phyloP scores from a whole-genome alignment of 176 grass and related monocot species.

The Eragrostis curvula region DNA sequence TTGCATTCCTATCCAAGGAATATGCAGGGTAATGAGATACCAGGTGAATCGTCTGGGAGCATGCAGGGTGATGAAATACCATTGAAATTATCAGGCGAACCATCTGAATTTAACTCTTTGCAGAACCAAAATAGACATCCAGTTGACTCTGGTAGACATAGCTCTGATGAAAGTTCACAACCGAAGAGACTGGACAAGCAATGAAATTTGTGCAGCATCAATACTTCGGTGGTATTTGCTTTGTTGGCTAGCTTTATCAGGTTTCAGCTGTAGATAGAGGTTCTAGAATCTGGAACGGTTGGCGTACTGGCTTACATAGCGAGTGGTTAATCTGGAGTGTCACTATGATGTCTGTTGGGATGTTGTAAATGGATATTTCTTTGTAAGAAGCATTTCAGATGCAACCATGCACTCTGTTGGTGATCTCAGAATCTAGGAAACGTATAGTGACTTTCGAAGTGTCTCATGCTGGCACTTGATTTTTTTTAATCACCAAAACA shows the following conservation, averaged over 20 bases:
- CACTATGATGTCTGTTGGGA: neutral
- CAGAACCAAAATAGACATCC: slow-evolving; percentile 30
- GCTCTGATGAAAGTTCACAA: slow-evolving; percentile 31
- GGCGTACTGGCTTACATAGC: neutral
- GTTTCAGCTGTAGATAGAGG: slow-evolving; percentile 44
- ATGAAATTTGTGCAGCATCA: slow-evolving; percentile 25
- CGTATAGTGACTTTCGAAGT: neutral
- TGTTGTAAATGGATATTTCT: slow-evolving; percentile 45
- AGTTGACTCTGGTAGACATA: slow-evolving; percentile 26
- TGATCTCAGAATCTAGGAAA: neutral
- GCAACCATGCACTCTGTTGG: neutral
- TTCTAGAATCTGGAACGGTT: slow-evolving; percentile 15
- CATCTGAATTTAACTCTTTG: slow-evolving; percentile 18
- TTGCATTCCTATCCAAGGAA: slow-evolving; percentile 29
- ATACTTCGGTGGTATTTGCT: neutral
- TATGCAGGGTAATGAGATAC: slow-evolving; percentile 27
- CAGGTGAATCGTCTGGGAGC: slow-evolving; percentile 1
- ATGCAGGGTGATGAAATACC: slow-evolving; percentile 15
- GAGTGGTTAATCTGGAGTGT: neutral
- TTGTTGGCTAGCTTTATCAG: slow-evolving; percentile 28
- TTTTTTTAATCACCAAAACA: neutral
- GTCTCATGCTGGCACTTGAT: neutral
- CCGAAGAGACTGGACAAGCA: slow-evolving; percentile 34
- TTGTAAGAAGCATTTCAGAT: too few species aligned
- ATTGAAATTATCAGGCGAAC: slow-evolving; percentile 31